Conservation (phyloP, 2,329 filamentous ascomycete species). For the Stenocarpella maydis region DNA sequence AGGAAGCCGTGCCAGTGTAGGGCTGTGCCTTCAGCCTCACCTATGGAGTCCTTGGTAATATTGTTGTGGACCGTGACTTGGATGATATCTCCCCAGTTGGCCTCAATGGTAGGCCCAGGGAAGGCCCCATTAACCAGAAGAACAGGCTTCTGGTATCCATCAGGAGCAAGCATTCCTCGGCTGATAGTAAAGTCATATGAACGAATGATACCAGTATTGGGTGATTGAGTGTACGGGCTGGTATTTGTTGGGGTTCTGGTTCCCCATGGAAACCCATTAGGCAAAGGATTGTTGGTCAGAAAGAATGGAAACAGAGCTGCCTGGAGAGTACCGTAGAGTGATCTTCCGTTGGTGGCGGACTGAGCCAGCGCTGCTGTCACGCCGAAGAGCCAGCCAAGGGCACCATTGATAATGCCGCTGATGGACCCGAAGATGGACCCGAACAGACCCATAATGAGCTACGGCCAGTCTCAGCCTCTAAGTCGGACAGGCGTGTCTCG, state of each 20-base stretch:
- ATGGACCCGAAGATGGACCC: not conserved
- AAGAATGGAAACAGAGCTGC: slow-evolving; percentile 52
- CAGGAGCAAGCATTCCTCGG: slow-evolving; percentile 59
- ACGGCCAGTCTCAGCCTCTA: slow-evolving; percentile 28
- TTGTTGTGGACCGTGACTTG: slow-evolving; percentile 76
- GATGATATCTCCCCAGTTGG: slow-evolving; percentile 69
- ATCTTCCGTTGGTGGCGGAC: slow-evolving; percentile 51
- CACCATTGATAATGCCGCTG: slow-evolving; percentile 1
- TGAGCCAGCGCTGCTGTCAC: slow-evolving; percentile 43
- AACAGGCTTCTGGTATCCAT: slow-evolving; percentile 60
- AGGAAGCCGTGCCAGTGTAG: slow-evolving; percentile 65
- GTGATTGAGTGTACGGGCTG: slow-evolving; percentile 59
- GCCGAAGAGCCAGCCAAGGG: slow-evolving; percentile 38
- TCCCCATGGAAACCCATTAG: slow-evolving; percentile 63
- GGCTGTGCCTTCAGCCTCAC: slow-evolving; percentile 54
- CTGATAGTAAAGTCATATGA: slow-evolving; percentile 63
- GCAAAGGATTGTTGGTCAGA: slow-evolving; percentile 57
- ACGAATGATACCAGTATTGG: slow-evolving; percentile 63
- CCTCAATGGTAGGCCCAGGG: slow-evolving; percentile 72
- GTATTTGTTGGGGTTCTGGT: slow-evolving; percentile 49
- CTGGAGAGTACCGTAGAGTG: slow-evolving; percentile 50
- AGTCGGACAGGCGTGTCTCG: not conserved
- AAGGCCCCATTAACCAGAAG: slow-evolving; percentile 72
- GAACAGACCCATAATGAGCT: slow-evolving; percentile 39
- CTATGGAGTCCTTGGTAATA: slow-evolving; percentile 71